Conservation (phyloP, 192 early-diverging fungal genomes). For the Piromyces sp. region DNA sequence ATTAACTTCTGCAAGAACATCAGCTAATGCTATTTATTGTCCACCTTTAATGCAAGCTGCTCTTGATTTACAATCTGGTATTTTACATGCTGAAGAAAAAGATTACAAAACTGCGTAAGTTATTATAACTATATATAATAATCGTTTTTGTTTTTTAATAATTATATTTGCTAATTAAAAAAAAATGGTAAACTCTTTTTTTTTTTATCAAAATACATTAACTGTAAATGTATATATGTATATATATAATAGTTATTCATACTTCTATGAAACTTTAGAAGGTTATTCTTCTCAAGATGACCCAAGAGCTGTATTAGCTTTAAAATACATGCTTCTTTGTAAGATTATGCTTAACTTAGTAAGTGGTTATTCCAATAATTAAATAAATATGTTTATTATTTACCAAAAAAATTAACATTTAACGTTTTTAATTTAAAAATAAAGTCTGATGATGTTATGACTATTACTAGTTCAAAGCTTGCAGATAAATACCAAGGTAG, state of each 20-base stretch:
- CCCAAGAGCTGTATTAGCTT: conserved; percentile 62
- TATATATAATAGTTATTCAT: conserved; percentile 41
- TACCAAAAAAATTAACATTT: too few relatives aligned
- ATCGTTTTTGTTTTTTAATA: too few relatives aligned
- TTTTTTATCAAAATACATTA: too few relatives aligned
- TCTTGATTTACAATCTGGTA: conserved; percentile 94
- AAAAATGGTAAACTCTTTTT: too few relatives aligned
- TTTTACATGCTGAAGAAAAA: conserved; percentile 93
- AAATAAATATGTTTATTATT: too few relatives aligned
- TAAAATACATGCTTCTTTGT: conserved; percentile 97
- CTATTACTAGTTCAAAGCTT: conserved; percentile 79
- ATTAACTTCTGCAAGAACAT: conserved; percentile 84
- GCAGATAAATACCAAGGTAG: conserved; percentile 72
- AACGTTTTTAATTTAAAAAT: too few relatives aligned
- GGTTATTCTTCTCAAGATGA: conserved; percentile 81
- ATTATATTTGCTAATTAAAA: too few relatives aligned
- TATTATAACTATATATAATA: too few relatives aligned
- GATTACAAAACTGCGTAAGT: conserved; percentile 93
- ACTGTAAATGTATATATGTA: too few relatives aligned
- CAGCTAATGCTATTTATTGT: conserved; percentile 93
- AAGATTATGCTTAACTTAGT: conserved; percentile 97
- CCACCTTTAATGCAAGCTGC: conserved; percentile 90
- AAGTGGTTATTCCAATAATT: conserved; percentile 3
- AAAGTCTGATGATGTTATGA: conserved; percentile 83
- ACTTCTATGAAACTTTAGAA: conserved; percentile 97